Percentiles rank a stretch among this genome's conserved stretches.
Evolutionary conservation across 1,139 yeast genomes (phyloP).

Genomic region (Dujonia santamariae): DNA sequence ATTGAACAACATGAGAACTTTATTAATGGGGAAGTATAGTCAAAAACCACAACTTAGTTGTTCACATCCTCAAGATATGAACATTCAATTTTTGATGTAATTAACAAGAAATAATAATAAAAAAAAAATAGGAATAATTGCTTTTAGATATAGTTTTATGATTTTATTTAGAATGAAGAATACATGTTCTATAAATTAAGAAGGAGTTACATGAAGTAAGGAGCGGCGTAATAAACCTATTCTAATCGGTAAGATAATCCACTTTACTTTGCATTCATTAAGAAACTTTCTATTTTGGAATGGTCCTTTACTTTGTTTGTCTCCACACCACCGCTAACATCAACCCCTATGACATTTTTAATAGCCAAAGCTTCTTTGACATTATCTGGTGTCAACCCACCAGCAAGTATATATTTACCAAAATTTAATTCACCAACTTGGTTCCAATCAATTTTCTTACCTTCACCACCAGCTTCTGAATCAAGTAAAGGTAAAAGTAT

Average conservation of each 20-base stretch:
- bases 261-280: slow-evolving; percentile 43
- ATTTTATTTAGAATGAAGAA: no score
- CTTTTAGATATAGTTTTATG: no score
- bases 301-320: slow-evolving; percentile 70
- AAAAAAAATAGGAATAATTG: no score
- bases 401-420: slow-evolving; percentile 72
- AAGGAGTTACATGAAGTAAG: no score
- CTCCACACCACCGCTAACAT: slow-evolving; percentile 95
- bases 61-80: slow-evolving; percentile 83
- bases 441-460: slow-evolving; percentile 71
- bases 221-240: no score
- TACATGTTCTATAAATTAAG: no score
- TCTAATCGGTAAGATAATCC: no score
- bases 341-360: slow-evolving; percentile 74
- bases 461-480: slow-evolving; percentile 92
- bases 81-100: slow-evolving; percentile 51
- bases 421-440: slow-evolving; percentile 25
- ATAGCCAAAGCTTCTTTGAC: slow-evolving; percentile 48
- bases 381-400: slow-evolving; percentile 80
- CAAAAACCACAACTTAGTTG: slow-evolving; percentile 89
- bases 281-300: slow-evolving; percentile 55
- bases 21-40: slow-evolving; percentile 65
- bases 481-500: slow-evolving; percentile 67
- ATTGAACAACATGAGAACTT: slow-evolving; percentile 74
- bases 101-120: background rate